phyloP scores from a whole-genome alignment of 1,284 basidiomycete species.

The Coniferiporia sulphurascens region DNA sequence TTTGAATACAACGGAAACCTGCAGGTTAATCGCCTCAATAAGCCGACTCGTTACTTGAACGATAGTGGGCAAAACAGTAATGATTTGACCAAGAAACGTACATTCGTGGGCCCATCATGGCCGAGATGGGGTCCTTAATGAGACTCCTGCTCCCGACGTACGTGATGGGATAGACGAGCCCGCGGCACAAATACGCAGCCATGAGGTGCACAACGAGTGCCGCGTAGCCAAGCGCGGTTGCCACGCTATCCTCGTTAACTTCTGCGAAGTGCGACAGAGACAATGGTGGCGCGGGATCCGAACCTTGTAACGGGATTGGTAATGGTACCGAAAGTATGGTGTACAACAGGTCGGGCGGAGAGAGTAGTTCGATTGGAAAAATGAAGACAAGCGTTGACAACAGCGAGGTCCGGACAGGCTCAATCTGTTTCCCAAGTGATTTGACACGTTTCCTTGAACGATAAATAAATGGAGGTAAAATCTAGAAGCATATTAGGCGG shows the following conservation, averaged over 20 bases:
- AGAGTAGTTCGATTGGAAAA: slow-evolving; percentile 84
- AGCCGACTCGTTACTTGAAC: background rate
- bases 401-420: slow-evolving; percentile 59
- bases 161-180: slow-evolving; percentile 85
- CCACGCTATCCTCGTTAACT: slow-evolving; percentile 79
- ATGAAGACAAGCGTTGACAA: slow-evolving; percentile 74
- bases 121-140: slow-evolving; percentile 86
- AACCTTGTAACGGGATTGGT: slow-evolving; percentile 71
- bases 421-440: slow-evolving; percentile 45
- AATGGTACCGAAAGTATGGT: slow-evolving; percentile 80
- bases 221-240: slow-evolving; percentile 83
- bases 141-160: slow-evolving; percentile 84
- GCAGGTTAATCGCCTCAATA: background rate
- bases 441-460: slow-evolving; percentile 39
- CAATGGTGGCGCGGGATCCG: slow-evolving; percentile 84
- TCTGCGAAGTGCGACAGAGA: slow-evolving; percentile 58
- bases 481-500: slow-evolving; percentile 11
- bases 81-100: slow-evolving; percentile 35
- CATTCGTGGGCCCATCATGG: slow-evolving; percentile 92
- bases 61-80: slow-evolving; percentile 6
- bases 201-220: slow-evolving; percentile 81
- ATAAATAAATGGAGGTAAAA: slow-evolving; percentile 14
- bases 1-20: slow-evolving; percentile 94
- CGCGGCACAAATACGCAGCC: slow-evolving; percentile 71
- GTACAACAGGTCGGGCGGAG: slow-evolving; percentile 78